Evolutionary conservation across 306 rosid species (phyloP), one percentile per base, ranked within the genome.

Genomic region (Lathyrus aphaca): DNA sequence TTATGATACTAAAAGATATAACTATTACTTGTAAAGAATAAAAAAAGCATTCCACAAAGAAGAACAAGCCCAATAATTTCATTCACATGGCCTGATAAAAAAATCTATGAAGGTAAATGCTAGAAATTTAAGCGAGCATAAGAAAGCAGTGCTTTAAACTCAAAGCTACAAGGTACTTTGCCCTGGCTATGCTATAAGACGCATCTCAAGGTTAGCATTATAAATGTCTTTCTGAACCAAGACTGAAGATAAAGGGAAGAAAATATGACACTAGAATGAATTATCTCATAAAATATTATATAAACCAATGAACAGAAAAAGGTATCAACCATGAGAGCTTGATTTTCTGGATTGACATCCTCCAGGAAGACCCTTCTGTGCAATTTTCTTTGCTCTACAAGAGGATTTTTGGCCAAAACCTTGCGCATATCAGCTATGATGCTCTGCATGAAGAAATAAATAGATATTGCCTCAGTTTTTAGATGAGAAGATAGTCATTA

Each of bases 401-500:
- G 97, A 77, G 97, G 87, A 83, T 91, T 86, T 80, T 95, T 95
- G 32, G 99, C 86, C 81, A 95, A 79, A 83, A 95, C 96, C 77
- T 95, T 95, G 53, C 99, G 97, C 97, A 95, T 91, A 69, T 95
- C 95, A 50, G 99, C 99, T 44, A 95, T 82, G 49, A 95, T 89
- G 77, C 55, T 82, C 99, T 95, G 88, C 79, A 73, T 66, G 43
- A 23, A 65, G 65, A 58, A 72, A 74, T 54, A 23, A 39, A 58
- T 76, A 59, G 67, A 17, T 66, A 59, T 35, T 57, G 39, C 38
- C 61, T 68, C 17, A 30, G 68, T 69, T 71, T 64, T 71, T 59
- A 30, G 23, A 54, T 46, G 35, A 76, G 50, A 39, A 61, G 62
- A 69, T 49, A 64, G 38, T 19, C 76, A 72, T 55, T 42, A 45